Evolutionary conservation across 1,139 yeast genomes (phyloP).

Genomic region (Zygosaccharomyces sapae): DNA sequence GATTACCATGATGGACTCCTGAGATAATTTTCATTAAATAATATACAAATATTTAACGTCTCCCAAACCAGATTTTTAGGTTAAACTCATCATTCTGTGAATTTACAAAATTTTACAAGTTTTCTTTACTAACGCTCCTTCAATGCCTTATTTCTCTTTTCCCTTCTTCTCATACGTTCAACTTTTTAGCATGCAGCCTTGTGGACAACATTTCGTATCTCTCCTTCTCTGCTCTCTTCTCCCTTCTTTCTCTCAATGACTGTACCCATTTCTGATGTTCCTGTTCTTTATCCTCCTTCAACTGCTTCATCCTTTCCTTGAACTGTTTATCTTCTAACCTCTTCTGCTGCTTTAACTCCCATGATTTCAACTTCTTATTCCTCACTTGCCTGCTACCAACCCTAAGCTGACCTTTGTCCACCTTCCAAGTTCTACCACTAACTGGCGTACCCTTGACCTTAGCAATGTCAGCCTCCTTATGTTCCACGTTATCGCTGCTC

Average conservation of each 20-base stretch:
- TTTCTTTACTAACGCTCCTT: conserved; percentile 50
- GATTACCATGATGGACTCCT: neutral
- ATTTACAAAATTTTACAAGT: neutral
- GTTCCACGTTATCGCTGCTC: conserved; percentile 4
- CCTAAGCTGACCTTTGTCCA: conserved; percentile 46
- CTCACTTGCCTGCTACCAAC: conserved; percentile 38
- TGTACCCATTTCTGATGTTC: conserved; percentile 49
- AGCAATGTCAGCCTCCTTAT: conserved; percentile 10
- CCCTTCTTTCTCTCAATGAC: conserved; percentile 59
- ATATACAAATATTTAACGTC: neutral
- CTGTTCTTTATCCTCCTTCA: conserved; percentile 60
- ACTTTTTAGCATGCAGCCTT: conserved; percentile 75
- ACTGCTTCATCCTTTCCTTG: conserved; percentile 45
- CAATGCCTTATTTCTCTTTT: conserved; percentile 74
- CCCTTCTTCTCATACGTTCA: conserved; percentile 74
- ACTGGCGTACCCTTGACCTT: conserved; percentile 42
- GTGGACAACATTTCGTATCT: conserved; percentile 66
- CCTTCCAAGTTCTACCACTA: conserved; percentile 57
- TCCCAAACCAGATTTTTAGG: neutral
- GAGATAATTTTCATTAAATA: neutral
- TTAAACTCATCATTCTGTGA: neutral
- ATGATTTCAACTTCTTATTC: conserved; percentile 35
- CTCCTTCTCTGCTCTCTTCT: conserved; percentile 67
- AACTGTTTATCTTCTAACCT: conserved; percentile 40
- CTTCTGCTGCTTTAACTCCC: conserved; percentile 40